Conservation (phyloP, 2,329 filamentous ascomycete species). For the Nectriaceae sp. region DNA sequence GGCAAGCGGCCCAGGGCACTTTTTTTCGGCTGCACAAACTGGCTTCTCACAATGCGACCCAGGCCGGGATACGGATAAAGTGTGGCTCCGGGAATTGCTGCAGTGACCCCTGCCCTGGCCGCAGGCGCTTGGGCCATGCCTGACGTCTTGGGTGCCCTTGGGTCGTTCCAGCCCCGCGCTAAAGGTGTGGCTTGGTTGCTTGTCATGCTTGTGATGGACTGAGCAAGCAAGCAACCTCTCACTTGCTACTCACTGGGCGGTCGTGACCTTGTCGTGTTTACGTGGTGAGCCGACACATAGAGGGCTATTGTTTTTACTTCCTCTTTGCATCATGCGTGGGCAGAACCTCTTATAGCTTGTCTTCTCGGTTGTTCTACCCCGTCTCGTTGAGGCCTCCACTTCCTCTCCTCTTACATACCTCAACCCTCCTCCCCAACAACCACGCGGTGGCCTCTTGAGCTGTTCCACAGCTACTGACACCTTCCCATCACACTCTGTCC, state of each 20-base stretch:
- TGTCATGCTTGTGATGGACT: constrained; percentile 17
- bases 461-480: too few relatives aligned
- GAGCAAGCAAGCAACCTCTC: neutral
- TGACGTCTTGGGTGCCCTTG: constrained; percentile 26
- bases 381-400: too few relatives aligned
- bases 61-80: constrained; percentile 16
- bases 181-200: neutral
- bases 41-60: neutral
- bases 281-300: neutral
- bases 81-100: constrained; percentile 3
- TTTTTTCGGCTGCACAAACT: constrained; percentile 5
- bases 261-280: neutral
- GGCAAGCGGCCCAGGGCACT: constrained; percentile 8
- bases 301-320: neutral
- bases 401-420: neutral
- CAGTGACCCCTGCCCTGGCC: neutral
- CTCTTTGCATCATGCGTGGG: neutral
- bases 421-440: neutral
- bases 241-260: neutral
- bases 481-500: neutral
- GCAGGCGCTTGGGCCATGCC: constrained; percentile 19
- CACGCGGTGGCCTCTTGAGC: neutral
- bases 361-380: neutral
- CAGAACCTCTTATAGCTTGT: neutral
- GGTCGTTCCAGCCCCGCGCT: constrained; percentile 21